Evolutionary conservation across 106 monocot species (phyloP).

Genomic region (Dendrobium nobile): DNA sequence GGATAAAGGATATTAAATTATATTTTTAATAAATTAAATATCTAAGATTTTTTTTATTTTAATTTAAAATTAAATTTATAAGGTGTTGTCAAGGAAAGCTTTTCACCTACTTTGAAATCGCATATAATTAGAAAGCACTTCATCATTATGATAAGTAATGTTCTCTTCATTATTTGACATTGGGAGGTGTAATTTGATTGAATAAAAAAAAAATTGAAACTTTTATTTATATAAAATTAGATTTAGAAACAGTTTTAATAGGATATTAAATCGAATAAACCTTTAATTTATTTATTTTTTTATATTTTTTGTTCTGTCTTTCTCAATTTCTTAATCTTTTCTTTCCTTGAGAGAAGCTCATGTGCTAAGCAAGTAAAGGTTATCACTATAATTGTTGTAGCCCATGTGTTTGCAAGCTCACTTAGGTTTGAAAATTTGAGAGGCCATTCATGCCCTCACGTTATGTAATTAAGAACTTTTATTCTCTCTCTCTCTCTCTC

Average conservation of each 20-base stretch:
- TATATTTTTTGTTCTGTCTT: background rate
- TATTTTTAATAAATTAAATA: too few relatives aligned
- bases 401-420: slow-evolving; percentile 4
- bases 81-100: too few relatives aligned
- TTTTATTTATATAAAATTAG: background rate
- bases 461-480: too few relatives aligned
- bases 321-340: background rate
- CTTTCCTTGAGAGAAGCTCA: background rate
- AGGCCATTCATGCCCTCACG: background rate
- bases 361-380: background rate
- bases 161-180: too few relatives aligned
- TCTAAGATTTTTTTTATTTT: too few relatives aligned
- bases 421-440: background rate
- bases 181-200: background rate
- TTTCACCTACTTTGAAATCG: too few relatives aligned
- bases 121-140: too few relatives aligned
- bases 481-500: too few relatives aligned
- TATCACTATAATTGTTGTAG: background rate
- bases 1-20: too few relatives aligned
- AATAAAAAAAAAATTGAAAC: background rate
- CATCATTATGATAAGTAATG: too few relatives aligned
- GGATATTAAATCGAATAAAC: too few relatives aligned
- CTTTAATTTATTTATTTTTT: background rate
- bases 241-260: background rate
- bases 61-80: too few relatives aligned